phyloP scores from a whole-genome alignment of 2,329 filamentous ascomycete genomes.

The Ophiostoma triangulosporum region DNA sequence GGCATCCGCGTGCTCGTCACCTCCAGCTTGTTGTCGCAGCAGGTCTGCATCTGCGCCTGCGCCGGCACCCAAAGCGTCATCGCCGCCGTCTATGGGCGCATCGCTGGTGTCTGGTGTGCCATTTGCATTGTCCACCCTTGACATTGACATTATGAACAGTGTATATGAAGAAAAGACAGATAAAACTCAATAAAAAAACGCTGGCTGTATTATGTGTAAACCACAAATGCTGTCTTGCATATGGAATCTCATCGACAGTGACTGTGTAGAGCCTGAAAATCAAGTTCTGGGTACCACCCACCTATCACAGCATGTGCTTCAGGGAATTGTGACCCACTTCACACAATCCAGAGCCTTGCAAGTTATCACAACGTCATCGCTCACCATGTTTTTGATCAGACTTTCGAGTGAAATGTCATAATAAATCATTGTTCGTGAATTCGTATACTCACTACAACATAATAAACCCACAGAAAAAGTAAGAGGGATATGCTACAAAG shows the following conservation, averaged over 20 bases:
- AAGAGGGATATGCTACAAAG: too few relatives aligned
- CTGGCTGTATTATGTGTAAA: too few relatives aligned
- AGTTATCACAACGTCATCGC: too few relatives aligned
- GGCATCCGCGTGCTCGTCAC: slow-evolving; percentile 17
- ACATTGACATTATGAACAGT: not conserved
- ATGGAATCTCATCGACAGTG: too few relatives aligned
- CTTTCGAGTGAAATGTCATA: too few relatives aligned
- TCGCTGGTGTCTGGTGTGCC: not conserved
- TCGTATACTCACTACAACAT: not conserved
- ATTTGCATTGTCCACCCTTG: not conserved
- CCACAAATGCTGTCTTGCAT: too few relatives aligned
- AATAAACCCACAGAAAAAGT: not conserved
- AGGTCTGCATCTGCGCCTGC: not conserved
- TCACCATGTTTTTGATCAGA: too few relatives aligned
- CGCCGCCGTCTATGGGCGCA: not conserved
- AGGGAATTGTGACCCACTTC: too few relatives aligned
- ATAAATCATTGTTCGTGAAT: not conserved
- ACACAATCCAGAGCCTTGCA: too few relatives aligned
- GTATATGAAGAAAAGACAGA: not conserved
- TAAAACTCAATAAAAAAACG: not conserved
- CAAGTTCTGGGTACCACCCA: too few relatives aligned
- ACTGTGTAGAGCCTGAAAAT: too few relatives aligned
- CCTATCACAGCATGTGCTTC: too few relatives aligned
- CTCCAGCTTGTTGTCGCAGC: not conserved
- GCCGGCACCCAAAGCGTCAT: not conserved